phyloP scores from a whole-genome alignment of 176 grass and related monocot species.

The Luzula sylvatica region DNA sequence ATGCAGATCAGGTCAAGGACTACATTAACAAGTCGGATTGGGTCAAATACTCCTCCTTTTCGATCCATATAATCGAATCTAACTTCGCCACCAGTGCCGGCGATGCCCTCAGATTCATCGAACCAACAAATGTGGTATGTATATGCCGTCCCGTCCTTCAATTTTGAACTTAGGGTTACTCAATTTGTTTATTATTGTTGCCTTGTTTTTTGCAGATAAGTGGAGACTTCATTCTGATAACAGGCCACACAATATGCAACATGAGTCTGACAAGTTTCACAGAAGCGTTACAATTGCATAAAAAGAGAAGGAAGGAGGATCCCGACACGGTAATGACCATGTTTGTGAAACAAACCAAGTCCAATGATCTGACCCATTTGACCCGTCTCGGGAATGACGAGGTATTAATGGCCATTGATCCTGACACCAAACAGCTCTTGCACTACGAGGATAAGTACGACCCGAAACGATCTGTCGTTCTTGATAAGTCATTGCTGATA shows the following conservation, averaged over 20 bases:
- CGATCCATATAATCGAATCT: conserved; percentile 49
- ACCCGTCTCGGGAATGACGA: conserved; percentile 83
- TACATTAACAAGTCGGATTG: conserved; percentile 57
- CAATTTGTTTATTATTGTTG: conserved; percentile 3
- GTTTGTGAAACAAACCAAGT: conserved; percentile 79
- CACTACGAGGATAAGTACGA: conserved; percentile 80
- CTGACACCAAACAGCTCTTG: conserved; percentile 70
- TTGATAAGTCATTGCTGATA: too few species aligned
- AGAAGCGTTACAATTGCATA: conserved; percentile 67
- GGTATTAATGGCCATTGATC: conserved; percentile 70
- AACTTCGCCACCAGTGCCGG: conserved; percentile 62
- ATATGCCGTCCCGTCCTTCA: neutral
- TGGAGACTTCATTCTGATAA: conserved; percentile 95
- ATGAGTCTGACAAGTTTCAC: conserved; percentile 59
- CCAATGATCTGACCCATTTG: conserved; percentile 47
- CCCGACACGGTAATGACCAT: conserved; percentile 93
- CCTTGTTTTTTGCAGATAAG: too few species aligned
- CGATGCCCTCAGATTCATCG: conserved; percentile 51
- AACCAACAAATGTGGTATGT: conserved; percentile 11
- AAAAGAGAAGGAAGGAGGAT: conserved; percentile 81
- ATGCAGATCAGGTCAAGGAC: conserved; percentile 71
- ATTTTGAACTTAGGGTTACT: neutral
- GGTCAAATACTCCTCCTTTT: conserved; percentile 31
- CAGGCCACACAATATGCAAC: conserved; percentile 91
- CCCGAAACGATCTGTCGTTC: too few species aligned